Conservation (phyloP, 768 basidiomycete genomes). For the Leccinellum rugosiceps region DNA sequence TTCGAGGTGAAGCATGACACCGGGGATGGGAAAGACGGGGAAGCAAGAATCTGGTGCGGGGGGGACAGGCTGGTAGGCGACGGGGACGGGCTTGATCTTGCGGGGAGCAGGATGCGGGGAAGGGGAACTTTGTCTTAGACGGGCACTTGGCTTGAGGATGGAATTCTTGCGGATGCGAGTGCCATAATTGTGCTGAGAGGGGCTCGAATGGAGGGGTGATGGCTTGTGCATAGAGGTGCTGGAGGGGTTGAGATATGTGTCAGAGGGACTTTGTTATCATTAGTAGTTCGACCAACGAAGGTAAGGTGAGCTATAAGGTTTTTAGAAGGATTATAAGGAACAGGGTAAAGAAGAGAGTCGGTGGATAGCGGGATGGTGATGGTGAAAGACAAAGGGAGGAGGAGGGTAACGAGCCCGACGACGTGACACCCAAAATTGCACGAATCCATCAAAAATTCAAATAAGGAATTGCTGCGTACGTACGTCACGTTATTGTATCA, state of each 20-base stretch:
- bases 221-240: constrained; percentile 12
- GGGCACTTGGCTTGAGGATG: constrained; percentile 49
- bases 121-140: constrained; percentile 45
- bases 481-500: constrained; percentile 28
- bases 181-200: constrained; percentile 42
- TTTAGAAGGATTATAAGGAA: constrained; percentile 15
- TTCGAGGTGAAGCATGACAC: constrained; percentile 69
- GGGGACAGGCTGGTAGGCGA: constrained; percentile 18
- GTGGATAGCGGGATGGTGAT: constrained; percentile 23
- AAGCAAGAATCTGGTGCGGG: constrained; percentile 18
- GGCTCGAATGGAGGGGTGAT: constrained; percentile 5
- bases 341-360: constrained; percentile 7
- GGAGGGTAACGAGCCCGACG: constrained; percentile 22
- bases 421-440: constrained; percentile 31
- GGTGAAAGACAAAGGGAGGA: constrained; percentile 27
- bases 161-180: constrained; percentile 54
- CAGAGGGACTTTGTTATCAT: constrained; percentile 19
- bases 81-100: constrained; percentile 32
- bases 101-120: constrained; percentile 32
- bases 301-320: constrained; percentile 7
- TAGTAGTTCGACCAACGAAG: constrained; percentile 33
- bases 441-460: constrained; percentile 33
- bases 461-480: constrained; percentile 30
- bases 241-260: constrained; percentile 12
- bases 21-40: constrained; percentile 55